phyloP scores from a whole-genome alignment of 164 flowering plant species.

The Echeveria elegans region DNA sequence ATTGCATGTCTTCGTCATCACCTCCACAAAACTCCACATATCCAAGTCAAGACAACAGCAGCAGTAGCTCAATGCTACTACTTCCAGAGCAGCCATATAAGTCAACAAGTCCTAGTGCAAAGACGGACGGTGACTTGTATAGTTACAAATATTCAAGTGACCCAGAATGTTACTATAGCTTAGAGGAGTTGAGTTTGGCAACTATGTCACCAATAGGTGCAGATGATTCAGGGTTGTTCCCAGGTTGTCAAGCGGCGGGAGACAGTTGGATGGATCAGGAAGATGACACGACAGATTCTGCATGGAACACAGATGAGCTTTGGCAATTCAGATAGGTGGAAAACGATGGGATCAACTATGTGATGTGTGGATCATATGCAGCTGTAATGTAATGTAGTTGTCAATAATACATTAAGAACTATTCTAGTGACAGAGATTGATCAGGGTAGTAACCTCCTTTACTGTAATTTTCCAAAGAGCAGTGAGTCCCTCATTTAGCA shows the following conservation, averaged over 20 bases:
- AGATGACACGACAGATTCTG: constrained; percentile 20
- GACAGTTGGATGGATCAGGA: constrained; percentile 22
- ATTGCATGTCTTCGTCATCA: constrained; percentile 10
- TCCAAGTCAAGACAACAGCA: constrained; percentile 7
- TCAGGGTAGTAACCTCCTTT: background rate
- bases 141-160: background rate
- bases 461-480: background rate
- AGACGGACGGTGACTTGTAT: constrained; percentile 6
- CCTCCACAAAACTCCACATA: constrained; percentile 10
- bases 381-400: constrained; percentile 2
- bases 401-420: background rate
- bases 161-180: background rate
- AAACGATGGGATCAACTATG: background rate
- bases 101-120: constrained; percentile 18
- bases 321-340: constrained; percentile 31
- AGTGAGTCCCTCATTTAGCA: background rate
- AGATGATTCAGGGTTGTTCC: background rate
- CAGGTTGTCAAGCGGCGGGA: constrained; percentile 20
- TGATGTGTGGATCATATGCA: background rate
- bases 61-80: constrained; percentile 9
- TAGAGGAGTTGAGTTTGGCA: background rate
- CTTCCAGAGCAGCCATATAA: constrained; percentile 5
- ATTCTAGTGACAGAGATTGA: background rate
- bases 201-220: background rate
- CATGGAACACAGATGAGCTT: constrained; percentile 48